Conservation (phyloP, 345 rosid genomes). For the Bretschneidera sinensis region DNA sequence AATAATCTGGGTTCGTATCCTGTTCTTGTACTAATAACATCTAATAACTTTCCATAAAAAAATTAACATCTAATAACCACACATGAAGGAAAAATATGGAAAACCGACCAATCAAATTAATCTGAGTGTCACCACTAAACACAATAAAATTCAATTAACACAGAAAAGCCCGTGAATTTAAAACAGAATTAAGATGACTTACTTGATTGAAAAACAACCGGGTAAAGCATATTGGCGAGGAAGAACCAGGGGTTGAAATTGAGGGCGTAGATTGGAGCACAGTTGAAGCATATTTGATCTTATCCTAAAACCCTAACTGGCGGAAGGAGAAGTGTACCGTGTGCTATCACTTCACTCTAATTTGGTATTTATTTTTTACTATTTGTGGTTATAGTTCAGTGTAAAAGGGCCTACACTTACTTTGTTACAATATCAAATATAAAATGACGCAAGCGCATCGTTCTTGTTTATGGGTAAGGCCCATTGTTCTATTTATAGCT, state of each 20-base stretch:
- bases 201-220: conserved; percentile 2
- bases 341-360: neutral
- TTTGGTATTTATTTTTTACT: no score
- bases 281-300: conserved; percentile 29
- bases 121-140: neutral
- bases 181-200: neutral
- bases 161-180: neutral
- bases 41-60: neutral
- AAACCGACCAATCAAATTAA: neutral
- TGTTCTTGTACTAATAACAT: neutral
- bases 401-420: no score
- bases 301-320: neutral
- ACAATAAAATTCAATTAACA: neutral
- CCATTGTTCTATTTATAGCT: no score
- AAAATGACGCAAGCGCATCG: no score
- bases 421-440: no score
- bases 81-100: neutral
- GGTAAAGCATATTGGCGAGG: conserved; percentile 18
- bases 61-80: neutral
- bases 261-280: conserved; percentile 28
- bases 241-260: conserved; percentile 8
- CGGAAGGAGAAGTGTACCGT: neutral
- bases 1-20: no score
- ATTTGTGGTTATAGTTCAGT: no score
- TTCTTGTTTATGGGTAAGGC: no score